Evolutionary conservation across 2,329 filamentous ascomycete species (phyloP).

Genomic region (Apiospora rasikravindrae): DNA sequence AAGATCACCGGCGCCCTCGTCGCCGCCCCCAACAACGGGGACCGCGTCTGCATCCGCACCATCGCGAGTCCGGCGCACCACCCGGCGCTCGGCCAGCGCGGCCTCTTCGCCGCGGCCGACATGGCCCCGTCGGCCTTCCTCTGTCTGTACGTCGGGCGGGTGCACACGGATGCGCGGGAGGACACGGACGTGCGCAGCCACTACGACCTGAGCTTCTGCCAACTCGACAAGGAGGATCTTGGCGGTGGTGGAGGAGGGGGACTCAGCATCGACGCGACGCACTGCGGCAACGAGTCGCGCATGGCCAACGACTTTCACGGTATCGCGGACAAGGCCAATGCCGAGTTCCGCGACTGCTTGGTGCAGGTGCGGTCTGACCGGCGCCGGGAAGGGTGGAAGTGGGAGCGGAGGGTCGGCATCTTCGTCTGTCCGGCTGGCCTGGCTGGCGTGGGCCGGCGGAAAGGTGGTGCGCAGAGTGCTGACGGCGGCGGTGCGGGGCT

Average conservation of each 20-base stretch:
- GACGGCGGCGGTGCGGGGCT: not conserved
- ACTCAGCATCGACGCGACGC: not conserved
- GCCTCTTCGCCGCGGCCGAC: conserved; percentile 9
- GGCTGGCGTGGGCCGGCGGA: not conserved
- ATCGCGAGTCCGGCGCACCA: not conserved
- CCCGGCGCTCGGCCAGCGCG: conserved; percentile 6
- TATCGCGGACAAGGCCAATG: not conserved
- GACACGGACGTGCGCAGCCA: conserved; percentile 14
- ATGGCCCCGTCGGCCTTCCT: not conserved
- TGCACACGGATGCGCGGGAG: not conserved
- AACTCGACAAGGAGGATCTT: not conserved
- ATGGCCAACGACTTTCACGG: conserved; percentile 14
- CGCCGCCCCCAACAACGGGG: not conserved
- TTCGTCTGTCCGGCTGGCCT: conserved; percentile 1
- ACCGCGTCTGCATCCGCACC: not conserved
- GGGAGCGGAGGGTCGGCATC: conserved; percentile 16
- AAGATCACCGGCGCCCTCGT: not conserved
- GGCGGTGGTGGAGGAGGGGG: not conserved
- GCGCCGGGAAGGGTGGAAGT: conserved; percentile 13
- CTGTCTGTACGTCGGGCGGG: conserved; percentile 1
- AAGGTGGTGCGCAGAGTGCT: too few species aligned
- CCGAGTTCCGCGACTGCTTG: conserved; percentile 18
- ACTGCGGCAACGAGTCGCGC: not conserved
- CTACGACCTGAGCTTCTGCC: conserved; percentile 15
- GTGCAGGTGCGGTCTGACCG: conserved; percentile 1